Evolutionary conservation across 768 basidiomycete species (phyloP).

Genomic region (Boletus bicolor): DNA sequence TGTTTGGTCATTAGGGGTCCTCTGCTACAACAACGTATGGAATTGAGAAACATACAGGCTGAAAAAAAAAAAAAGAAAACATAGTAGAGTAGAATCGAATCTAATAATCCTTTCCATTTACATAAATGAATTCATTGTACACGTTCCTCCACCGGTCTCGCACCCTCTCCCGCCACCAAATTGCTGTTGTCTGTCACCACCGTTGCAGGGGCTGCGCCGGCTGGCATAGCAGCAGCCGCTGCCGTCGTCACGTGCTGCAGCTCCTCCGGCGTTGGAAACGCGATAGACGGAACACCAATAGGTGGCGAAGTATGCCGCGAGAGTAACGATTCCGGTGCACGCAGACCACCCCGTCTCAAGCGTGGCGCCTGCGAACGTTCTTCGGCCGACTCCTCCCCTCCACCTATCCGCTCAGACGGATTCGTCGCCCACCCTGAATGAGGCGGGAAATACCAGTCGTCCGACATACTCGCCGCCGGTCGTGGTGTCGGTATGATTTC

Average conservation of each 20-base stretch:
- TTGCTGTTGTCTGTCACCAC: constrained; percentile 1
- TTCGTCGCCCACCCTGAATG: constrained; percentile 20
- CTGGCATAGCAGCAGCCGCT: neutral
- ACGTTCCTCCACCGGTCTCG: constrained; percentile 11
- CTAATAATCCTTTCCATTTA: constrained; percentile 3
- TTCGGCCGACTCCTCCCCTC: constrained; percentile 32
- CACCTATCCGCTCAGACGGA: constrained; percentile 17
- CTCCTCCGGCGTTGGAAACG: constrained; percentile 23
- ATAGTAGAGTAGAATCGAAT: constrained; percentile 3
- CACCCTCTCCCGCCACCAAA: neutral
- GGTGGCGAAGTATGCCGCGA: constrained; percentile 43
- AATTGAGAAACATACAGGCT: neutral
- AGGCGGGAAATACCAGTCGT: constrained; percentile 34
- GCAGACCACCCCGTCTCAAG: constrained; percentile 63
- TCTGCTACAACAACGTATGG: neutral
- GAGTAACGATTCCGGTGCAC: constrained; percentile 60
- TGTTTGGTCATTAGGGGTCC: neutral
- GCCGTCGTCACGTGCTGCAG: constrained; percentile 18
- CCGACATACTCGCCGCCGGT: constrained; percentile 26
- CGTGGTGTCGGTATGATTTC: constrained; percentile 35
- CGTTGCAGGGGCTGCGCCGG: neutral
- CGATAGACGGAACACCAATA: constrained; percentile 22
- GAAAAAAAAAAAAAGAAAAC: neutral
- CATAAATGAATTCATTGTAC: constrained; percentile 13
- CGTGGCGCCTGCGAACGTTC: constrained; percentile 45